Percentiles rank a stretch among this genome's conserved stretches.
Evolutionary conservation across 1,284 basidiomycete species (phyloP).

Genomic region (Xanthoconium separans): DNA sequence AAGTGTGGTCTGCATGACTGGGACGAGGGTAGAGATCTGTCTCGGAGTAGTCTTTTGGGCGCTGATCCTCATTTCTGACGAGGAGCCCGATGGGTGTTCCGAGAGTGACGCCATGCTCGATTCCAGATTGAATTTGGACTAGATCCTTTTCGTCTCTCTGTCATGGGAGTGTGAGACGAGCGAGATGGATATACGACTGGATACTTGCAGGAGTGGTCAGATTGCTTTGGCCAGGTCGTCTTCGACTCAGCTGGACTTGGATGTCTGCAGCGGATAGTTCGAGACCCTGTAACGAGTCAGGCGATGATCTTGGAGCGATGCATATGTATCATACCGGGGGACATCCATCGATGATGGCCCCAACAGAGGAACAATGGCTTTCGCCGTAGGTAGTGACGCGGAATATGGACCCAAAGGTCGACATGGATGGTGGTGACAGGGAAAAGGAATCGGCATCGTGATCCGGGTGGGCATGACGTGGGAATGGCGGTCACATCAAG

Average conservation of each 20-base stretch:
- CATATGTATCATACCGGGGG: slow-evolving; percentile 70
- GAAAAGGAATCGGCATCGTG: not conserved
- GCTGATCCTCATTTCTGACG: slow-evolving; percentile 97
- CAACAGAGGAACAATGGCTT: slow-evolving; percentile 95
- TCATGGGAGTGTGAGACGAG: slow-evolving; percentile 7
- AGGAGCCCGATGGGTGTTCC: slow-evolving; percentile 96
- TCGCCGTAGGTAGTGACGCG: slow-evolving; percentile 98
- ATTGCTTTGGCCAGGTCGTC: slow-evolving; percentile 94
- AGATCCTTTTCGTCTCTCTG: slow-evolving; percentile 97
- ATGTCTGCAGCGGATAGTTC: slow-evolving; percentile 81
- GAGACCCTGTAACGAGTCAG: slow-evolving; percentile 63
- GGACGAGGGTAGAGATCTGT: slow-evolving; percentile 97
- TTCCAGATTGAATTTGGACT: slow-evolving; percentile 92
- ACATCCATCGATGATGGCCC: slow-evolving; percentile 96
- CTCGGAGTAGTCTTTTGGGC: slow-evolving; percentile 98
- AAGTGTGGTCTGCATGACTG: slow-evolving; percentile 98
- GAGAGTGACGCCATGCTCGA: slow-evolving; percentile 92
- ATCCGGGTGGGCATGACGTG: slow-evolving; percentile 12
- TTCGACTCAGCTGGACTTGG: slow-evolving; percentile 88
- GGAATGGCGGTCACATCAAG: slow-evolving; percentile 15
- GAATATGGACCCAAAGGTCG: slow-evolving; percentile 88
- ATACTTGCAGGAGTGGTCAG: slow-evolving; percentile 89
- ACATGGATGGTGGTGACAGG: slow-evolving; percentile 56
- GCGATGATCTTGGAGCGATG: slow-evolving; percentile 4
- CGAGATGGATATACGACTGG: not conserved